Percentiles rank a stretch among this genome's conserved stretches.
phyloP scores from a whole-genome alignment of 306 rosid genomes.

The Inga leiocalycina region DNA sequence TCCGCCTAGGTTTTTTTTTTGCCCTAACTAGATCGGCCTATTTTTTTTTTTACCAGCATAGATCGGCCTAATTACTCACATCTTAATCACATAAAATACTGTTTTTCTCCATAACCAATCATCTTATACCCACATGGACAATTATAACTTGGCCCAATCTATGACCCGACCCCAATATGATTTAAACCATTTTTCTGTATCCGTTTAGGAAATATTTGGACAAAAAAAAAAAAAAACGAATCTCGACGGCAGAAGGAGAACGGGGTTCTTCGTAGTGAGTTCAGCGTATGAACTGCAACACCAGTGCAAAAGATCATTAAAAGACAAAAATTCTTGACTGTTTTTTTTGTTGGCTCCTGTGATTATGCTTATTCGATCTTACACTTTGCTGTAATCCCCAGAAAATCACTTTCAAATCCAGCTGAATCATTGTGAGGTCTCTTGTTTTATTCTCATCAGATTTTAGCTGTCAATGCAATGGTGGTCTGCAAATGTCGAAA shows the following conservation, averaged over 20 bases:
- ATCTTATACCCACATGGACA: too few relatives aligned
- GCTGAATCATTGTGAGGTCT: slow-evolving; percentile 15
- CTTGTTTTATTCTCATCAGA: slow-evolving; percentile 16
- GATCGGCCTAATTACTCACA: too few relatives aligned
- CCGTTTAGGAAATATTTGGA: neutral
- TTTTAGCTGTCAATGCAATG: slow-evolving; percentile 69
- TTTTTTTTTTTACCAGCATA: too few relatives aligned
- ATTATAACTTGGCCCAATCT: neutral
- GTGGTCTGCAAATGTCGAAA: slow-evolving; percentile 99
- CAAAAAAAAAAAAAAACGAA: neutral
- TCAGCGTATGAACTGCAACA: slow-evolving; percentile 19
- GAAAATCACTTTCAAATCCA: slow-evolving; percentile 21
- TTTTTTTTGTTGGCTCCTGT: neutral
- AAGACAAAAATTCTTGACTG: neutral
- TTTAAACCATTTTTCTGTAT: neutral
- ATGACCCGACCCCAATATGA: neutral
- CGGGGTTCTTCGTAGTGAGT: slow-evolving; percentile 36
- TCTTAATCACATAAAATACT: too few relatives aligned
- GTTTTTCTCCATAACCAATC: too few relatives aligned
- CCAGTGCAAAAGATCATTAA: neutral
- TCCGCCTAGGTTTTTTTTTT: too few relatives aligned
- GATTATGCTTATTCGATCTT: slow-evolving; percentile 14
- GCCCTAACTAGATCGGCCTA: too few relatives aligned
- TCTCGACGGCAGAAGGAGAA: neutral
- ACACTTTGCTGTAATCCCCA: slow-evolving; percentile 31